Evolutionary conservation across 768 basidiomycete genomes (phyloP).

Genomic region (Xerocomus spinulosus): DNA sequence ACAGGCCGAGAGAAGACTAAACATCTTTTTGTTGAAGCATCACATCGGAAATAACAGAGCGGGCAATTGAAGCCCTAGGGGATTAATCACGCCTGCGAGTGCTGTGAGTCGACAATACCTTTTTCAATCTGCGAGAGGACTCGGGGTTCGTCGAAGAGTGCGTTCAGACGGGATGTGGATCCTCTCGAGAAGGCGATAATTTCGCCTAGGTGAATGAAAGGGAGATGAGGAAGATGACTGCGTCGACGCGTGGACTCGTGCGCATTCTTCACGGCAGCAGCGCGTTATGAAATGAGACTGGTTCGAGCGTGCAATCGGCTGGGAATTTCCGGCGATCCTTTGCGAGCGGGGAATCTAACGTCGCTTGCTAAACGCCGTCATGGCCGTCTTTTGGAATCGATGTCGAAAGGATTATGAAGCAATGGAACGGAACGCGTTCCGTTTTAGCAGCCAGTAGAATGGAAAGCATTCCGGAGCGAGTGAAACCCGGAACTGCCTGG

Average conservation of each 20-base stretch:
- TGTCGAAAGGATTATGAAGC: constrained; percentile 2
- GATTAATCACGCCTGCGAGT: constrained; percentile 5
- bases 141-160: constrained; percentile 6
- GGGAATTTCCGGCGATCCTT: constrained; percentile 10
- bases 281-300: constrained; percentile 17
- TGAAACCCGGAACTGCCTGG: constrained; percentile 2
- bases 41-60: constrained; percentile 17
- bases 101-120: constrained; percentile 4
- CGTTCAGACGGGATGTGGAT: constrained; percentile 13
- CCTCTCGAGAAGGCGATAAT: constrained; percentile 18
- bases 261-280: background rate
- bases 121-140: constrained; percentile 6
- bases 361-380: constrained; percentile 20
- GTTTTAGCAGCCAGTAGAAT: background rate
- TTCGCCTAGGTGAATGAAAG: constrained; percentile 3
- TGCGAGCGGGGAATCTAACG: background rate
- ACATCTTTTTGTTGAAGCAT: background rate
- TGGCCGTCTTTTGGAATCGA: background rate
- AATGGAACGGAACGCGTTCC: constrained; percentile 9
- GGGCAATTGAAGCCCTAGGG: background rate
- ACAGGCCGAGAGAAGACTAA: background rate
- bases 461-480: constrained; percentile 5
- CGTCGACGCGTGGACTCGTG: constrained; percentile 8
- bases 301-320: constrained; percentile 12
- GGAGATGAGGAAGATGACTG: constrained; percentile 5